A percentile compares a stretch with the other conserved stretches of the same genome.
These are phyloP conservation scores for Cercospora zeina DNA, from an alignment of 2,329 filamentous ascomycete genomes.

Conservation along the genomic window DNA sequence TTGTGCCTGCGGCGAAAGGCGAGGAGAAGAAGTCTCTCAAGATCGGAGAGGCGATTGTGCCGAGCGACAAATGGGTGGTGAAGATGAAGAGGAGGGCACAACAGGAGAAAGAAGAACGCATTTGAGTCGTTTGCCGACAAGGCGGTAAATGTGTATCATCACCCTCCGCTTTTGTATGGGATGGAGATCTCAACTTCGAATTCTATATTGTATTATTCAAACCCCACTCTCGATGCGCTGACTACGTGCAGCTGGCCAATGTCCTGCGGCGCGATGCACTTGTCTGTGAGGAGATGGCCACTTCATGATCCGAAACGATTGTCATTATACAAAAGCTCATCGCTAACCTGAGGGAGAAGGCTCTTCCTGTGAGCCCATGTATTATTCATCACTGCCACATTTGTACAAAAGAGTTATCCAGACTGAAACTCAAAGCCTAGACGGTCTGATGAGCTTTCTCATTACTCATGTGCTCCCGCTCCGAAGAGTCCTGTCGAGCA, in stretches of 20 bases:
- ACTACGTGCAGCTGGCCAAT: too few relatives aligned
- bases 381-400: neutral
- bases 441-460: conserved; percentile 26
- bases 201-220: neutral
- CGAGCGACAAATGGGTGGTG: conserved; percentile 13
- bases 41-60: conserved; percentile 15
- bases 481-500: conserved; percentile 19
- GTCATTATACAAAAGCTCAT: neutral
- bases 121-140: neutral
- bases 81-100: neutral
- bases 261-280: too few relatives aligned
- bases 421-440: conserved; percentile 6
- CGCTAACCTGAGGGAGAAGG: neutral
- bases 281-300: neutral
- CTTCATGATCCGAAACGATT: neutral
- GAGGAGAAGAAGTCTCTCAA: conserved; percentile 10
- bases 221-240: neutral
- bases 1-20: conserved; percentile 12
- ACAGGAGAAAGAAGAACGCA: neutral
- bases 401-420: neutral
- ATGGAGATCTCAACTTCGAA: neutral
- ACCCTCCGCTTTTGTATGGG: neutral
- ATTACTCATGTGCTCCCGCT: conserved; percentile 20
- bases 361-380: neutral
- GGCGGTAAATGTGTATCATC: neutral